phyloP scores from a whole-genome alignment of 139 green algal species.

The Picochlorum sp. region DNA sequence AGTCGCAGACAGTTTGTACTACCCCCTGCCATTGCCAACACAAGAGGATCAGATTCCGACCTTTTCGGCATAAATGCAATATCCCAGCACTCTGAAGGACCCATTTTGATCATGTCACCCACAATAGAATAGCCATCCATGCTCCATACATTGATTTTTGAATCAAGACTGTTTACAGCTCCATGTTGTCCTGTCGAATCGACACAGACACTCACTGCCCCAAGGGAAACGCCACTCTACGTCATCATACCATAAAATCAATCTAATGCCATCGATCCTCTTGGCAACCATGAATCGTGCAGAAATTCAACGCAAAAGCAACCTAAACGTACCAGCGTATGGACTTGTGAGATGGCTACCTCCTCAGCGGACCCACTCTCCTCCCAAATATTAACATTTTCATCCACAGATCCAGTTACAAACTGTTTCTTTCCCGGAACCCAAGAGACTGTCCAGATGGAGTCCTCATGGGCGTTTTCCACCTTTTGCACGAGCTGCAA shows the following conservation, averaged over 20 bases:
- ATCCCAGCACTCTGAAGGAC: constrained; percentile 77
- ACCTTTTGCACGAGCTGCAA: constrained; percentile 38
- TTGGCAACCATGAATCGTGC: no score
- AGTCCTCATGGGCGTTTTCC: constrained; percentile 70
- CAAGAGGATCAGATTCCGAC: constrained; percentile 14
- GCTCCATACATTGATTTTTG: constrained; percentile 66
- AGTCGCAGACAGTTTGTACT: constrained; percentile 43
- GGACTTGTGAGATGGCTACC: constrained; percentile 24
- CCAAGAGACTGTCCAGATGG: constrained; percentile 70
- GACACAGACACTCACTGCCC: constrained; percentile 68
- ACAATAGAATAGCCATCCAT: constrained; percentile 29
- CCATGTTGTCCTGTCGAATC: constrained; percentile 55
- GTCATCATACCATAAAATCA: no score
- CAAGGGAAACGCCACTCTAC: constrained; percentile 47
- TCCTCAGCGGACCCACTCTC: constrained; percentile 11
- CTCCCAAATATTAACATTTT: constrained; percentile 70
- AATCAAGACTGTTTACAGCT: constrained; percentile 71
- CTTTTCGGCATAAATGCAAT: constrained; percentile 53
- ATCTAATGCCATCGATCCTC: neutral
- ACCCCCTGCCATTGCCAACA: constrained; percentile 60
- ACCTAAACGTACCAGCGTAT: constrained; percentile 15
- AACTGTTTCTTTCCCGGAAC: constrained; percentile 36
- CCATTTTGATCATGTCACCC: constrained; percentile 45
- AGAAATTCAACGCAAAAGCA: constrained; percentile 3
- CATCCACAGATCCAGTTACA: constrained; percentile 74